These are phyloP conservation scores for Paspalum notatum DNA, from an alignment of 176 grass and related monocot species.

Conservation along the genomic window DNA sequence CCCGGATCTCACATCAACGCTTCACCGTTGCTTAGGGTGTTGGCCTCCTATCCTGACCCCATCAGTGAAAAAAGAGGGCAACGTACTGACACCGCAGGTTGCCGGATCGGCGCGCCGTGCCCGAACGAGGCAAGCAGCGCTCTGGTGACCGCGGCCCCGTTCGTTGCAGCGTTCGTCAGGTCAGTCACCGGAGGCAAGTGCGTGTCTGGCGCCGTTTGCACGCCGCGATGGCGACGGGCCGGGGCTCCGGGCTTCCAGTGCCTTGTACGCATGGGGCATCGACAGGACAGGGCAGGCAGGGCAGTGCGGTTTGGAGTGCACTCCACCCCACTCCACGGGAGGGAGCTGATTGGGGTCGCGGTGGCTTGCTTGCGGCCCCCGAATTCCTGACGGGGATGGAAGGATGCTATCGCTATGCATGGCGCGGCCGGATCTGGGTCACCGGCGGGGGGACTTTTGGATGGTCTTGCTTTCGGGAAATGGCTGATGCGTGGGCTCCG, in stretches of 20 bases:
- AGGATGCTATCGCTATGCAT: background rate
- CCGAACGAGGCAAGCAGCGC: background rate
- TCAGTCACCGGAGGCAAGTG: background rate
- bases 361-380: background rate
- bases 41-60: slow-evolving; percentile 2
- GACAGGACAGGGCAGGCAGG: background rate
- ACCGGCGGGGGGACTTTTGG: background rate
- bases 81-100: background rate
- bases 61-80: background rate
- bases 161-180: background rate
- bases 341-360: background rate
- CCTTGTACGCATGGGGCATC: slow-evolving; percentile 54
- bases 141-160: background rate
- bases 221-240: slow-evolving; percentile 33
- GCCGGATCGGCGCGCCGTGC: background rate
- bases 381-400: slow-evolving; percentile 17
- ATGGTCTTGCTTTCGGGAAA: background rate
- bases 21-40: slow-evolving; percentile 29
- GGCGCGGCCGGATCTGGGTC: background rate
- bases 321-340: background rate
- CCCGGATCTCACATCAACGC: background rate
- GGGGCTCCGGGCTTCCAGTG: slow-evolving; percentile 31
- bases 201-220: background rate
- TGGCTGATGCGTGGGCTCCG: too few species aligned
- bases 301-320: slow-evolving; percentile 46